These are phyloP conservation scores for Globisporangium uncinulatum DNA, from an alignment of 352 stramenopile species.

Conservation along the genomic window DNA sequence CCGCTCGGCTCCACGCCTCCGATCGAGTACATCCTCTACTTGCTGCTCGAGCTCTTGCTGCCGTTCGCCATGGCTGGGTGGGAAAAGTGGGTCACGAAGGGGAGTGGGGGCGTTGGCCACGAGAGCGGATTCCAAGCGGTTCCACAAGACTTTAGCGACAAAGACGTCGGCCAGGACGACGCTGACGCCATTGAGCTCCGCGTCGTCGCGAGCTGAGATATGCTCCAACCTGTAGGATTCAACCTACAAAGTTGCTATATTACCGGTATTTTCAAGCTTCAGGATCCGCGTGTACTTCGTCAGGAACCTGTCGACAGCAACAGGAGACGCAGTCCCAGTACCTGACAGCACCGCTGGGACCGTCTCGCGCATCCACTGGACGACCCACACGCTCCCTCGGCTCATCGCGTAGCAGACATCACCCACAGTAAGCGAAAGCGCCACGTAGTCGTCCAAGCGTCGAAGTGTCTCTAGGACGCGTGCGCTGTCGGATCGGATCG, in stretches of 20 bases:
- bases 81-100: conserved; percentile 5
- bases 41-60: conserved; percentile 44
- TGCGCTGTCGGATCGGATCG: background rate
- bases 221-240: background rate
- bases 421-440: background rate
- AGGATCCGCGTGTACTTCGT: too few relatives aligned
- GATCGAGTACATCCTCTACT: conserved; percentile 61
- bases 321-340: too few relatives aligned
- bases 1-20: conserved; percentile 56
- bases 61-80: conserved; percentile 41
- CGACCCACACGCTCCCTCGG: background rate
- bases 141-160: background rate
- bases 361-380: background rate
- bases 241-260: background rate
- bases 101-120: background rate
- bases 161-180: background rate
- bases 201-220: conserved; percentile 1
- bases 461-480: background rate
- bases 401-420: background rate
- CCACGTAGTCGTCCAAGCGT: background rate
- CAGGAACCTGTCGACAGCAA: too few relatives aligned
- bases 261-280: too few relatives aligned
- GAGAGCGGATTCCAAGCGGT: conserved; percentile 2
- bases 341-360: too few relatives aligned
- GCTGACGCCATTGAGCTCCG: background rate